Conservation (phyloP, 208 protist genomes). For the Crithidia bombi region DNA sequence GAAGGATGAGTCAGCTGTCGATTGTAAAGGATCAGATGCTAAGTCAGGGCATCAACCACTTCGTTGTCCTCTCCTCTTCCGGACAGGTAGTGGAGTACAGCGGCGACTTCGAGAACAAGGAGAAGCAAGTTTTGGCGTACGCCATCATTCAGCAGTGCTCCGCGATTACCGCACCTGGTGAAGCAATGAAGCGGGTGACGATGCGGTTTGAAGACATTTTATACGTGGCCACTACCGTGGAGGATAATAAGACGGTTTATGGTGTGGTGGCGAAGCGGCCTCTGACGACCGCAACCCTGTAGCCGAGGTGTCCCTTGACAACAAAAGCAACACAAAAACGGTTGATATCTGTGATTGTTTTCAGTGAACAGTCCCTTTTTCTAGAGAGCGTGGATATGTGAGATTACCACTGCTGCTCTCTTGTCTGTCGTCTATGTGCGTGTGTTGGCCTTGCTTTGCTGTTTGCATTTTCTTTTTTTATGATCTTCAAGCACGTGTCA, state of each 20-base stretch:
- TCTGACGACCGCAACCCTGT: constrained; percentile 29
- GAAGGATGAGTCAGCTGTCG: constrained; percentile 58
- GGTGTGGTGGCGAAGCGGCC: constrained; percentile 73
- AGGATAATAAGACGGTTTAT: constrained; percentile 45
- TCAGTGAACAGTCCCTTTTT: no score
- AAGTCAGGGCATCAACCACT: constrained; percentile 83
- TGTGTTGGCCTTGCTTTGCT: neutral
- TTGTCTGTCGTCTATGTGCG: no score
- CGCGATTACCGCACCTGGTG: constrained; percentile 48
- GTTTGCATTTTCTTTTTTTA: constrained; percentile 7
- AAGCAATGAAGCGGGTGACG: constrained; percentile 72
- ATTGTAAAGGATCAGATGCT: constrained; percentile 88
- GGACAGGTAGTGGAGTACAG: constrained; percentile 77
- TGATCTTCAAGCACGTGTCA: no score
- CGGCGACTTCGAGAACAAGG: constrained; percentile 73
- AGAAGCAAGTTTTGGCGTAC: constrained; percentile 75
- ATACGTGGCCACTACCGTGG: constrained; percentile 75
- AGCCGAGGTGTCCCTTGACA: no score
- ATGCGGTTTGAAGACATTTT: constrained; percentile 80
- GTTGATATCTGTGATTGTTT: neutral
- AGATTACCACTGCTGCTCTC: no score
- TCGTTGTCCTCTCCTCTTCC: constrained; percentile 70
- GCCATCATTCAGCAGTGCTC: constrained; percentile 76
- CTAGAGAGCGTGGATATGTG: no score
- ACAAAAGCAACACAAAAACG: no score